Evolutionary conservation across 2,329 filamentous ascomycete genomes (phyloP).

Genomic region (Fusarium pilosicola): DNA sequence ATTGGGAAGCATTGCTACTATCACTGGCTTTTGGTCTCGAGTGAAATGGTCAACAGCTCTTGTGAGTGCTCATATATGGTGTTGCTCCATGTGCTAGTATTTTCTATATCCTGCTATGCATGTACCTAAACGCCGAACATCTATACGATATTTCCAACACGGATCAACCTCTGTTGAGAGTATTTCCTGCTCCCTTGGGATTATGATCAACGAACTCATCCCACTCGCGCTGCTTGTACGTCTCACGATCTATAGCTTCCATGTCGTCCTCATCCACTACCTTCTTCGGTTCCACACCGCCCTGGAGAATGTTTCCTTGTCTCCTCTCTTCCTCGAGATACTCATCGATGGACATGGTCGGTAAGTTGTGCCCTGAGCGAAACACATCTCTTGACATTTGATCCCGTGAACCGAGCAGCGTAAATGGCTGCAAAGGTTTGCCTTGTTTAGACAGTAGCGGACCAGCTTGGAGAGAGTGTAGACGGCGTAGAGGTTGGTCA

Average conservation of each 20-base stretch:
- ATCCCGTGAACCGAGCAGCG: conserved; percentile 79
- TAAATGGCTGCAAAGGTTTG: conserved; percentile 91
- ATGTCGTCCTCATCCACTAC: conserved; percentile 90
- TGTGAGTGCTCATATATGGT: conserved; percentile 2
- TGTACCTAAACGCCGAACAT: conserved; percentile 16
- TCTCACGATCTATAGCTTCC: conserved; percentile 88
- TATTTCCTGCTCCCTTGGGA: conserved; percentile 84
- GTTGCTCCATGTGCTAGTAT: conserved; percentile 14
- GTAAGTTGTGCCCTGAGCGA: conserved; percentile 88
- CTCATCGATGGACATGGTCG: conserved; percentile 98
- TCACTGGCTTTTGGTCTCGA: background rate
- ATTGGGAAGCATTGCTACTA: background rate
- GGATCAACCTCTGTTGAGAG: conserved; percentile 75
- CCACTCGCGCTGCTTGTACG: conserved; percentile 93
- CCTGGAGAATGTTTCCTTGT: conserved; percentile 89
- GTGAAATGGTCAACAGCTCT: background rate
- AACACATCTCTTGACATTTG: conserved; percentile 85
- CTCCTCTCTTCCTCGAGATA: conserved; percentile 91
- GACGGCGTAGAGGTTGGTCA: conserved; percentile 69
- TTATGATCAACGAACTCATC: conserved; percentile 95
- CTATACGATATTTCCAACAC: background rate
- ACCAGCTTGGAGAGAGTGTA: conserved; percentile 64
- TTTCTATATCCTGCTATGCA: conserved; percentile 20
- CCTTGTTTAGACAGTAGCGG: conserved; percentile 82
- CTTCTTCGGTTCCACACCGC: conserved; percentile 79